Percentiles rank a stretch among this genome's conserved stretches.
Evolutionary conservation across 2,329 filamentous ascomycete species (phyloP).

Genomic region (Ophiostoma perfectum): DNA sequence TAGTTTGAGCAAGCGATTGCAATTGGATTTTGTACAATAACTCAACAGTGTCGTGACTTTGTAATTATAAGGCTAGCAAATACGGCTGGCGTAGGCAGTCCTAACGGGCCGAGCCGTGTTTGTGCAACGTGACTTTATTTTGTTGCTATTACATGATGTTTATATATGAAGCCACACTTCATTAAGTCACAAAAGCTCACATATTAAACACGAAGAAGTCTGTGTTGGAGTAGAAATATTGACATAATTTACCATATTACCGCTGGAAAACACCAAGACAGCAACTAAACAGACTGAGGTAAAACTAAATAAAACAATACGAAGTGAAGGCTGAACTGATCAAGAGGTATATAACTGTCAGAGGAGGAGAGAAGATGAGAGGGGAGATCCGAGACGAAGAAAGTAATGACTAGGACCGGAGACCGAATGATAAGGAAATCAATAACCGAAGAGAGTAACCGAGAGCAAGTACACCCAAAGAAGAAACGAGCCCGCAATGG

Average conservation of each 20-base stretch:
- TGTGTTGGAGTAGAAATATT: not conserved
- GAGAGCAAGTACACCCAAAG: not conserved
- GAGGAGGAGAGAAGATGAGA: not conserved
- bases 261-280: not conserved
- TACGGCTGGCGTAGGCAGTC: not conserved
- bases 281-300: not conserved
- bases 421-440: not conserved
- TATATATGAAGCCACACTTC: not conserved
- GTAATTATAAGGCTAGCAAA: not conserved
- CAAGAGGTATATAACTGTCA: constrained; percentile 13
- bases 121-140: not conserved
- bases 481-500: not conserved
- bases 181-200: not conserved
- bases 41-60: not conserved
- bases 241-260: not conserved
- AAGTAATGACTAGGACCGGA: not conserved
- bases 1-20: not conserved
- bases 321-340: constrained; percentile 1
- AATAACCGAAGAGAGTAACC: not conserved
- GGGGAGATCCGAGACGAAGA: not conserved
- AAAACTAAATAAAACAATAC: not conserved
- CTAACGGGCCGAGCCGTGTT: not conserved
- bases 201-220: not conserved
- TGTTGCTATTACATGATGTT: too few relatives aligned
- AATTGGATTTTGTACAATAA: not conserved